Base-by-base conservation (phyloP, 1,139 yeast genomes). In the Zhuliangozyma blackwelliae region DNA sequence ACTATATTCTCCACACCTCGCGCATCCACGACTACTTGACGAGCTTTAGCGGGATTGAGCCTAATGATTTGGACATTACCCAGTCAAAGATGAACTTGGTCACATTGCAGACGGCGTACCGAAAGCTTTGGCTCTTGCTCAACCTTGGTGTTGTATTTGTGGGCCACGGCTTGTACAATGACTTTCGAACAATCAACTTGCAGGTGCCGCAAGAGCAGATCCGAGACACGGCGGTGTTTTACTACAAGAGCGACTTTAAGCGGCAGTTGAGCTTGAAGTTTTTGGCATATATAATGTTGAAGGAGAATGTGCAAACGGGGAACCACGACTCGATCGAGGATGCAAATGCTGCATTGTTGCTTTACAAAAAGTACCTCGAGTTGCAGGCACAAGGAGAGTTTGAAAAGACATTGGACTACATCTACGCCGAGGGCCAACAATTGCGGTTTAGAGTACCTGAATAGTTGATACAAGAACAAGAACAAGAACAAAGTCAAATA, bases 301-400 rank as follows among this genome's bases (percentile, higher is more conserved):
- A 75, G 29, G 82, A 79, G 44, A 75, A 79, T 35, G 96, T 94
- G 16, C 98, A 94, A 58, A 80, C 79, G 2, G 96, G 95, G 1
- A 90, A 90, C 54, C 99, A 94, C 58, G 97, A 94, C 56, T 90
- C 97, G 1, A 88, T 92, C 32, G 98, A 94, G 54, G 99, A 94
- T 64, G 97, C 99, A 0, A 67, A 74, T 39, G 83, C 94, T 10
- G 98, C 99, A 0, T 70, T 94, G 47, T 61, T 77, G 36, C 65
- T 94, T 31, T 94, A 86, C 62, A 77, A 79, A 47, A 81, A 78
- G 53, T 90, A 86, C 51, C 61, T 76, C 49, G 80, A 81, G 47
- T 67, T 90, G 46, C 65, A 67, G 39, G 69, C 66, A 3, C 58
- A 62, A 0, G 92, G 86, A 0, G 70, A 66, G 23, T 75, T 90